Conservation (phyloP, 208 protist genomes). For the Borovskyia barvae region DNA sequence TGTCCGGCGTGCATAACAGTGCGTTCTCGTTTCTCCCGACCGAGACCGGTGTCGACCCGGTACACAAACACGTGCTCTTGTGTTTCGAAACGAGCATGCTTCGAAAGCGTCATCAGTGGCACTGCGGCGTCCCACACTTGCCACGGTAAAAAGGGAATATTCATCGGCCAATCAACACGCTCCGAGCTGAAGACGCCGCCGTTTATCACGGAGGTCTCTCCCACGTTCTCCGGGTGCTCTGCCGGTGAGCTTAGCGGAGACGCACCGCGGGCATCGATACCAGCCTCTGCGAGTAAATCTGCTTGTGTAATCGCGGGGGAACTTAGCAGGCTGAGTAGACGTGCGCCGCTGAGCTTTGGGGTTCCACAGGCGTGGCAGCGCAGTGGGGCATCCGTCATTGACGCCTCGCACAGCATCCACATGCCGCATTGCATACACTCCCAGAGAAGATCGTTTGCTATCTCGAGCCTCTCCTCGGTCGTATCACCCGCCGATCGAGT, state of each 20-base stretch:
- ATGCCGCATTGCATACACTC: slow-evolving; percentile 85
- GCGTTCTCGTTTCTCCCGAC: slow-evolving; percentile 17
- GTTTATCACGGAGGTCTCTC: background rate
- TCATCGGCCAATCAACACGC: slow-evolving; percentile 74
- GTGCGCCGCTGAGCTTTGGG: slow-evolving; percentile 49
- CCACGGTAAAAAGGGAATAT: slow-evolving; percentile 82
- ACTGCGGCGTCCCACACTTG: slow-evolving; percentile 87
- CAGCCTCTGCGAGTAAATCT: slow-evolving; percentile 6
- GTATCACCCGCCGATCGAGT: no score
- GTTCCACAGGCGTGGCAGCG: slow-evolving; percentile 47
- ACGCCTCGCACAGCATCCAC: slow-evolving; percentile 45
- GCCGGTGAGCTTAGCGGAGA: no score
- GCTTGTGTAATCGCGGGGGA: slow-evolving; percentile 18
- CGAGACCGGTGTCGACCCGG: slow-evolving; percentile 32
- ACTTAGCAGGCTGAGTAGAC: slow-evolving; percentile 27
- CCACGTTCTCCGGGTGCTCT: no score
- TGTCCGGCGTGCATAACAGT: no score
- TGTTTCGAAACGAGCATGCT: slow-evolving; percentile 68
- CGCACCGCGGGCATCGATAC: background rate
- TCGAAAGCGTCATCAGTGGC: slow-evolving; percentile 45
- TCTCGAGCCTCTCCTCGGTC: no score
- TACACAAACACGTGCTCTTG: slow-evolving; percentile 80
- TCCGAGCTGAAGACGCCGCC: slow-evolving; percentile 30
- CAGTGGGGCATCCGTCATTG: slow-evolving; percentile 23
- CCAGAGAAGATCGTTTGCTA: slow-evolving; percentile 59